Base-by-base conservation (phyloP, 768 basidiomycete species). In the Hemileccinum impolitum region DNA sequence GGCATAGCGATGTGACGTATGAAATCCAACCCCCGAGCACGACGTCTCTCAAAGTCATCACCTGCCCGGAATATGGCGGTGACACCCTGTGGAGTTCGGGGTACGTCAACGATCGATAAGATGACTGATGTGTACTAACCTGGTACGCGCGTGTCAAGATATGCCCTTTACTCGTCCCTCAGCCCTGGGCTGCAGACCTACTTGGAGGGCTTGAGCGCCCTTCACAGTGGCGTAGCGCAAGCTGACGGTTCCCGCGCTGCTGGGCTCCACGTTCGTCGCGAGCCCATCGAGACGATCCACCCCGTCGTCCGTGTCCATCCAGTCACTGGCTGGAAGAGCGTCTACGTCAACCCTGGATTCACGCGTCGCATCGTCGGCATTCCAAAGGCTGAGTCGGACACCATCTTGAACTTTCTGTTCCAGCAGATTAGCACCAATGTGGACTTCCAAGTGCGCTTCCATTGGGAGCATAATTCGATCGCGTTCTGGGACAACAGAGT, bases 401-500 rank as follows among this genome's bases (percentile, higher is more conserved):
- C 76, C 15, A 75, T 90, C 57, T 70, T 92, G 42, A 67, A 66
- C 31, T 84, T 90, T 67, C 71, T 92, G 47, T 89, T 85, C 75
- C 77, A 71, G 58, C 80, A 85, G 59, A 82, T 91, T 57, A 74
- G 76, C 44, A 77, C 81, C 54, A 88, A 83, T 63, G 77, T 79
- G 6, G 86, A 87, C 62, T 81, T 80, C 67, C 87, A 88, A 52
- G 83, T 86, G 36, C 82, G 85, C 50, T 87, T 87, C 76, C 78
- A 75, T 53, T 91, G 90, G 90, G 77, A 85, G 62, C 70, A 74
- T 32, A 81, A 89, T 61, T 84, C 85, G 36, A 71, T 91, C 45
- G 89, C 87, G n/a, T 74, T 91, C 64, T 92, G 90, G 90, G 88
- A 92, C 60, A 91, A 91, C 66, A 75, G 89, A 65, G 86, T 87